Base-by-base conservation (phyloP, 1,284 basidiomycete species). In the Exobasidium rhododendri region DNA sequence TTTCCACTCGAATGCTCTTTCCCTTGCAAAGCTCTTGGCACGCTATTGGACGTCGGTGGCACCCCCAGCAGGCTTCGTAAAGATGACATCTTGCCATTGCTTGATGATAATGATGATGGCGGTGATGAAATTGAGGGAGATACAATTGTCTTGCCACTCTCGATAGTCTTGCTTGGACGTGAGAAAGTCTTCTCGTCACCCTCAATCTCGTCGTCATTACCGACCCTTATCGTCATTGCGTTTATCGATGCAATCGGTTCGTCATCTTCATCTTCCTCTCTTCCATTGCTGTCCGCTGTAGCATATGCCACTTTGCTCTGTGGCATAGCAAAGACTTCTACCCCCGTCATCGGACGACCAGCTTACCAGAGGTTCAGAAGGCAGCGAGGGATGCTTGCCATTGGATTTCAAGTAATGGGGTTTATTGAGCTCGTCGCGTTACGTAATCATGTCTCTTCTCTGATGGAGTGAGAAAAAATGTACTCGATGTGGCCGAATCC, bases 21-120 rank as follows among this genome's bases (percentile, higher is more conserved):
- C 46, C 24, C 14, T 20, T n/a, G 20, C 44, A 79, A 70, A 10
- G 75, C 59, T 61, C 61, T 44, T 60, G 17, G 61, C 44, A 64
- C 51, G 17, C 28, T 52, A 31, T 63, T 52, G 10, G 68, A 55
- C 20, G 68, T 53, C 14, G 53, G 29, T 24, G 59, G 59, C 3
- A 61, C 59, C 5, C 59, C 57, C 13, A 61, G 32, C 13, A 47
- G 17, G 10, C 30, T 30, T n/a, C 59, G 20, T 13, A 61, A 29
- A 7, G 80, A 55, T 32, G 68, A 62, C 24, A 26, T 17, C 4
- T n/a, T 26, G 47, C 14, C 28, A 4, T 28, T 28, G 22, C n/a
- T 20, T 50, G 13, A 13, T 4, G 22, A 24, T 26, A 4, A 4
- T 24, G 20, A 13, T 14, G 47, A 5, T 14, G 47, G 20, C n/a